A percentile compares a stretch with the other conserved stretches of the same genome.
Evolutionary conservation across 2,329 filamentous ascomycete genomes (phyloP).

Genomic region (Fusarium hainanense): DNA sequence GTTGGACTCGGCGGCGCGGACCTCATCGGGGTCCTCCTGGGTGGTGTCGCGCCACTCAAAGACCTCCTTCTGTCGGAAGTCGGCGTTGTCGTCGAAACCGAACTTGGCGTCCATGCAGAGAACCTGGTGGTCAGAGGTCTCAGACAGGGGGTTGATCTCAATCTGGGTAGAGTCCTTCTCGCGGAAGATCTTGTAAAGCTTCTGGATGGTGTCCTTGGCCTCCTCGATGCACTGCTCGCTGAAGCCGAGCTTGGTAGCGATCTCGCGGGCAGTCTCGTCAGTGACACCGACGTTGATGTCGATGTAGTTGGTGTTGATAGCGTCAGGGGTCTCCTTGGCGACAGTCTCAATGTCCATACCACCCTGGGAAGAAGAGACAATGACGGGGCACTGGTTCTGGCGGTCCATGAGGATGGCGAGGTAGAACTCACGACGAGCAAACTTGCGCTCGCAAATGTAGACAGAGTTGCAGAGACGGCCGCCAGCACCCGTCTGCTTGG

Average conservation of each 20-base stretch:
- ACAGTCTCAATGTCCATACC: slow-evolving; percentile 99
- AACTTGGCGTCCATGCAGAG: slow-evolving; percentile 99
- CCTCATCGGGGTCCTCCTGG: slow-evolving; percentile 97
- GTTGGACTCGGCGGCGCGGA: slow-evolving; percentile 92
- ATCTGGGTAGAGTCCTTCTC: slow-evolving; percentile 99
- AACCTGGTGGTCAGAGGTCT: slow-evolving; percentile 98
- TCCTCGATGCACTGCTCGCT: slow-evolving; percentile 97
- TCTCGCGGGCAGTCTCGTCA: slow-evolving; percentile 90
- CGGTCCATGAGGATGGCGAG: slow-evolving; percentile 99
- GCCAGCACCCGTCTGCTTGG: slow-evolving; percentile 96
- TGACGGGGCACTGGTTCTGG: slow-evolving; percentile 87
- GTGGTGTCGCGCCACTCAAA: slow-evolving; percentile 93
- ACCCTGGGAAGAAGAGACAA: slow-evolving; percentile 97
- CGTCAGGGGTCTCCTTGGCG: slow-evolving; percentile 96
- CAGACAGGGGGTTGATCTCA: slow-evolving; percentile 98
- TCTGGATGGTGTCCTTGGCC: slow-evolving; percentile 96
- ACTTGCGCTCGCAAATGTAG: slow-evolving; percentile 99
- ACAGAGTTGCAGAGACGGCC: slow-evolving; percentile 97
- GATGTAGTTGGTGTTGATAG: slow-evolving; percentile 93
- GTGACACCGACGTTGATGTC: slow-evolving; percentile 96
- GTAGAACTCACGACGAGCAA: slow-evolving; percentile 98
- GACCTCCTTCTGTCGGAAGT: slow-evolving; percentile 97
- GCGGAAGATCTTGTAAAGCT: slow-evolving; percentile 98
- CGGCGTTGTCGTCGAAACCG: slow-evolving; percentile 98
- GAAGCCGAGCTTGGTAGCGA: slow-evolving; percentile 94